Evolutionary conservation across 179 eudicot genomes (phyloP).

Genomic region (Nepenthes alata): DNA sequence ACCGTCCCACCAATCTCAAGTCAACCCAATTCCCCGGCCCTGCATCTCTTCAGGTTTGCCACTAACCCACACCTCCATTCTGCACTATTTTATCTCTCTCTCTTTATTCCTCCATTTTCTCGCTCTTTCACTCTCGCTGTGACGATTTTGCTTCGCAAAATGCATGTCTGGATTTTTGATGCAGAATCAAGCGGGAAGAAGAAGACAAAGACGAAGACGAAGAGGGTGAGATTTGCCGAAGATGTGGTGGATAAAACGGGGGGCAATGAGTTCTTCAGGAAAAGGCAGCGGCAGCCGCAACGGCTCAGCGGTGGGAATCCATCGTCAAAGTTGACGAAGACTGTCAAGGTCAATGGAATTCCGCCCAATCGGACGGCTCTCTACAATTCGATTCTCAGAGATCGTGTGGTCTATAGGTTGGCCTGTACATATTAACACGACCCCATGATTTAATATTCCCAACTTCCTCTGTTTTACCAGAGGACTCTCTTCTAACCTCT

Average conservation of each 20-base stretch:
- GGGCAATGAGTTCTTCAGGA: constrained; percentile 53
- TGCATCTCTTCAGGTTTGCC: constrained; percentile 45
- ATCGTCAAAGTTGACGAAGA: neutral
- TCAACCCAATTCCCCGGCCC: constrained; percentile 23
- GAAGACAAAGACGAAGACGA: constrained; percentile 40
- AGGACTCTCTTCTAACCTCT: too few species aligned
- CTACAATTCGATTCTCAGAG: constrained; percentile 31
- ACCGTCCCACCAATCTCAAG: constrained; percentile 16
- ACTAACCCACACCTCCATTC: too few species aligned
- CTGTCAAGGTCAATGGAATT: constrained; percentile 1
- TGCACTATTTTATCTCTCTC: neutral
- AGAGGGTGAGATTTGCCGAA: constrained; percentile 72
- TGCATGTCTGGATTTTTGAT: neutral
- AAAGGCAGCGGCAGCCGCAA: constrained; percentile 6
- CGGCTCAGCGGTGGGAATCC: neutral
- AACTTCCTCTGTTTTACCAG: too few species aligned
- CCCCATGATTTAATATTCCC: too few species aligned
- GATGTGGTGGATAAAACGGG: constrained; percentile 74
- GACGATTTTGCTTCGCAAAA: neutral
- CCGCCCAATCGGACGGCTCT: constrained; percentile 29
- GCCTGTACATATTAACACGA: constrained; percentile 27
- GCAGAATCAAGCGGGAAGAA: constrained; percentile 25
- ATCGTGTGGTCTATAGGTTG: constrained; percentile 17
- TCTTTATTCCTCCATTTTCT: neutral
- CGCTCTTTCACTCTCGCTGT: neutral